Evolutionary conservation across 2,329 filamentous ascomycete species (phyloP), one percentile per base, ranked within the genome.

Genomic region (Trichophyton schoenleinii): DNA sequence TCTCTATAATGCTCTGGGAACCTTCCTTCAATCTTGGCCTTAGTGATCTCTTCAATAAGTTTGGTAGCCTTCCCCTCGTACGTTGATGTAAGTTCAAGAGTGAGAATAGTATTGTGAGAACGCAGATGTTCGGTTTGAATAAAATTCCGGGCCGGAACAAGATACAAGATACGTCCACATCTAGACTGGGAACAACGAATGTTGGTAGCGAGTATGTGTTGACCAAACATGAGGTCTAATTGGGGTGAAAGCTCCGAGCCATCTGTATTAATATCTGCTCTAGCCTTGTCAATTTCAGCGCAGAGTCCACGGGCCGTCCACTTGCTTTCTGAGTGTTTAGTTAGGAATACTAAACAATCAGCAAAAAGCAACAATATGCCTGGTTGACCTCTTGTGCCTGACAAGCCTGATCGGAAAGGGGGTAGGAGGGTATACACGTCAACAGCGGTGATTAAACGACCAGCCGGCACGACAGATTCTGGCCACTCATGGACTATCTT

Each of bases 1-100:
- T 96, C 90, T 62, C 91, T 84, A 75, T 96, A 89, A n/a, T 78
- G 72, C 70, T 96, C 91, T 0, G 88, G 78, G 68, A 95, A 96
- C 9, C 91, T 83, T 4, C 86, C 87, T 73, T 96, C 92, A 13
- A 96, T 84, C 65, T 87, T 85, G 7, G 91, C 91, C 74, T 92
- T 95, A 57, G 86, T 84, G 11, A 96, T 80, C 65, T 97, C 94
- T 73, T 97, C 92, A 31, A 85, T 84, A 74, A 89, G 86, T 63
- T 87, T 88, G 18, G 80, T 77, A 0, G 87, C 89, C 71, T 86
- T 91, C 28, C 85, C 86, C 70, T 95, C 88, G 67, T 92, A 92
- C 6, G 82, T 76, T 59, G 89, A 88, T 58, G 86, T 83, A 0
- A 95, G 80, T 46, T 87, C 74, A 69, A 95, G 87, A 63, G 84